phyloP scores from a whole-genome alignment of 2,329 filamentous ascomycete species.

The Sporothrix brasiliensis region DNA sequence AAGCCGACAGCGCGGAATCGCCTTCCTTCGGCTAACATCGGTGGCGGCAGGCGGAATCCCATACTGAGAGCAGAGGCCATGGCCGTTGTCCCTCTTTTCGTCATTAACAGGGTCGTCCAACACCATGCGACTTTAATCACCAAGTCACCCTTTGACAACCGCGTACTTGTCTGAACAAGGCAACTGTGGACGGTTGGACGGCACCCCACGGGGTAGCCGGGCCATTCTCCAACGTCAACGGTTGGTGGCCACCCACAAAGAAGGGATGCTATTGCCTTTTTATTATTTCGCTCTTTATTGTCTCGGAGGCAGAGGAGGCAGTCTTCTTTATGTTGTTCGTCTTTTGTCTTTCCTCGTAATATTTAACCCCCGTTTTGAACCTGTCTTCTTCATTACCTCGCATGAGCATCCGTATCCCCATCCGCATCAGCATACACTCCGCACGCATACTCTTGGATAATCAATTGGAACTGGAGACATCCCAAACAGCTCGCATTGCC shows the following conservation, averaged over 20 bases:
- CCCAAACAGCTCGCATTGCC: neutral
- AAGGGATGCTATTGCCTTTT: neutral
- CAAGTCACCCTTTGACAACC: neutral
- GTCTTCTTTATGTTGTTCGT: neutral
- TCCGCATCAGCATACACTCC: neutral
- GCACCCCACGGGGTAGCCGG: constrained; percentile 15
- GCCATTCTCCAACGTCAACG: constrained; percentile 4
- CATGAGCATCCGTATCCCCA: no score
- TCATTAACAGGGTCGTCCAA: neutral
- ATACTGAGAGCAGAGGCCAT: neutral
- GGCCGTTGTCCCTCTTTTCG: neutral
- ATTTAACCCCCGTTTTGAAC: neutral
- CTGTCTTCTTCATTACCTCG: neutral
- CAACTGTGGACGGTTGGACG: constrained; percentile 1
- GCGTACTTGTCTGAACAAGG: neutral
- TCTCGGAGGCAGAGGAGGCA: neutral
- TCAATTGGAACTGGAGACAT: neutral
- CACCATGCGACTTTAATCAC: neutral
- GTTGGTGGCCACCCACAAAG: neutral
- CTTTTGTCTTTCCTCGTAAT: neutral
- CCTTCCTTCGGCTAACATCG: constrained; percentile 33
- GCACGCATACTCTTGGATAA: neutral
- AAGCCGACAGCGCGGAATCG: constrained; percentile 29
- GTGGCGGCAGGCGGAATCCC: constrained; percentile 11
- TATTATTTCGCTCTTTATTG: neutral